Percentiles rank a stretch among this genome's conserved stretches.
Evolutionary conservation across 2,329 filamentous ascomycete genomes (phyloP).

Genomic region (Daldinia eschscholtzii): DNA sequence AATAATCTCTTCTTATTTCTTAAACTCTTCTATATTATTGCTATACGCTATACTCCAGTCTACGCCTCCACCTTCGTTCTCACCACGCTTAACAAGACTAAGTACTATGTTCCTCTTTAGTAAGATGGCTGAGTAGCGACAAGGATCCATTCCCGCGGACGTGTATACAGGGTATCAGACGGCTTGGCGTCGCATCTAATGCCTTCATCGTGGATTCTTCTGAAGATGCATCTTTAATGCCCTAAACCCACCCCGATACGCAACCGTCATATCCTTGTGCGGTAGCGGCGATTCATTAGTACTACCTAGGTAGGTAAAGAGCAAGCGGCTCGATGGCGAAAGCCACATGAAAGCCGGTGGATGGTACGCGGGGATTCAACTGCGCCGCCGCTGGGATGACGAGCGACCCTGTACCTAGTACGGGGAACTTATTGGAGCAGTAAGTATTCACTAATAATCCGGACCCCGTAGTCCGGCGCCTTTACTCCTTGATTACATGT

Average conservation of each 20-base stretch:
- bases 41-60: no score
- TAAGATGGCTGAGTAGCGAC: constrained; percentile 56
- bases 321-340: constrained; percentile 53
- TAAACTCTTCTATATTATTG: not conserved
- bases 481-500: constrained; percentile 47
- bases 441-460: constrained; percentile 56
- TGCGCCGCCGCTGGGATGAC: constrained; percentile 54
- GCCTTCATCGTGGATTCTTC: constrained; percentile 53
- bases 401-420: constrained; percentile 55
- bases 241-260: constrained; percentile 51
- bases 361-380: constrained; percentile 59
- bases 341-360: constrained; percentile 53
- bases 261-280: constrained; percentile 57
- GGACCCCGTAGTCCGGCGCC: constrained; percentile 53
- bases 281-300: constrained; percentile 54
- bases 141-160: constrained; percentile 56
- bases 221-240: constrained; percentile 55
- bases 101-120: constrained; percentile 45
- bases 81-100: not conserved
- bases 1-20: not conserved
- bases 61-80: no score
- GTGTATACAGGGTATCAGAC: constrained; percentile 50
- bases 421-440: constrained; percentile 55
- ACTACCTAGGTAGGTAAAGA: constrained; percentile 44
- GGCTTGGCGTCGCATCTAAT: constrained; percentile 46